Evolutionary conservation across 352 stramenopile genomes (phyloP), one percentile per base, ranked within the genome.

Genomic region (Globisporangium acanthophoron): DNA sequence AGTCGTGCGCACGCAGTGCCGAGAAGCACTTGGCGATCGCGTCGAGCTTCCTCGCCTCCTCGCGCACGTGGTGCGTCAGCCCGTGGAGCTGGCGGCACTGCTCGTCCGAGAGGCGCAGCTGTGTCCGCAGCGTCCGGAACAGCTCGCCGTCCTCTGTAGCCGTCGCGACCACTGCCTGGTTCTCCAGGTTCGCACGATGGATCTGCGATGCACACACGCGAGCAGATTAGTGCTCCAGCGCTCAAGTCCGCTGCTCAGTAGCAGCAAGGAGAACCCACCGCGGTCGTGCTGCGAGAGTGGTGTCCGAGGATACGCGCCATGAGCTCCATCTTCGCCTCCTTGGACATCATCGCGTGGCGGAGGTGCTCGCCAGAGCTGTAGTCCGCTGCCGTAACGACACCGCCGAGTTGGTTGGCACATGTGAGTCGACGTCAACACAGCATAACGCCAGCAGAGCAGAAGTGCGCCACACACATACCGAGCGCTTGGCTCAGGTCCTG

Each of bases 11-110:
- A 39, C 76, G 81, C 13, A 95, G 57, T 20, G 85, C 80, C 9
- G 85, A 85, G 52, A 95, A 95, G 47, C 85, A 95, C 56, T 95
- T 95, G n/a, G 71, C 71, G 52, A 95, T 92, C 2, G 76, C 85
- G 29, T 90, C 80, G 7, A 95, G 70, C 55, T 92, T 88, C 18
- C 70, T 72, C 33, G 79, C 67, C 65, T 95, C 85, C 39, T 92
- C 74, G 18, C 71, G 81, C 3, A 84, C 74, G 21, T 72, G 58
- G 6, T 64, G 51, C 13, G 66, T 65, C 51, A 92, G 56, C 37
- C 60, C 73, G 20, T 78, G 66, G 15, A 95, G 64, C 16, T 71
- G 74, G 37, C 71, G 75, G 43, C 78, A 90, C 57, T 95, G 85
- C 21, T 89, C 78, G 12, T 77, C 61, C 18, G 83, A 86, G 41